A percentile compares a stretch with the other conserved stretches of the same genome.
phyloP scores from a whole-genome alignment of 116 monocot species.

The Cymodocea nodosa region DNA sequence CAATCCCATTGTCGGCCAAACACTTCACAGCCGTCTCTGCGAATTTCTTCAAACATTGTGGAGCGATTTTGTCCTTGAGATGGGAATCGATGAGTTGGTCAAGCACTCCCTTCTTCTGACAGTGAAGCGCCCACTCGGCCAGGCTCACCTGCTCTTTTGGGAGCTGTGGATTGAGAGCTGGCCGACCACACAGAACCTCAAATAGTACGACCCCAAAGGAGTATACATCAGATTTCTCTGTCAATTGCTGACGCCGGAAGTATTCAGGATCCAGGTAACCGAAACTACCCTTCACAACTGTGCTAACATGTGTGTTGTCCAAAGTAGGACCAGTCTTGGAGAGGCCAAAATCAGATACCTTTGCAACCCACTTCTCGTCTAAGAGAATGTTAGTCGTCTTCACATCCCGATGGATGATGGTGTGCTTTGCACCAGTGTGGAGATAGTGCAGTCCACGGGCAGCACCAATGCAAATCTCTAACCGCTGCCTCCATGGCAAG shows the following conservation, averaged over 20 bases:
- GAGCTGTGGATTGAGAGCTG: conserved; percentile 8
- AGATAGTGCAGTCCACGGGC: conserved; percentile 21
- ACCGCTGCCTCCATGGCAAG: conserved; percentile 14
- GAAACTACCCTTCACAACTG: conserved; percentile 20
- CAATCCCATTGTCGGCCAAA: conserved; percentile 2
- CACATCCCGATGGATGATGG: conserved; percentile 47
- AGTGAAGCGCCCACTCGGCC: conserved; percentile 13
- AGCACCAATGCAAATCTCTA: conserved; percentile 21
- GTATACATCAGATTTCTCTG: conserved; percentile 20
- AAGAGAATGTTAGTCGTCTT: conserved; percentile 52
- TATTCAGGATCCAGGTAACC: conserved; percentile 22
- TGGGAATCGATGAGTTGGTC: conserved; percentile 15
- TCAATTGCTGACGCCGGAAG: conserved; percentile 14
- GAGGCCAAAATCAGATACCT: conserved; percentile 24
- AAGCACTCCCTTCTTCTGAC: conserved; percentile 11
- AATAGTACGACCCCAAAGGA: conserved; percentile 21
- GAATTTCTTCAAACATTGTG: conserved; percentile 7
- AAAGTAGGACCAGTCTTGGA: conserved; percentile 10
- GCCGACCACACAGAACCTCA: conserved; percentile 12
- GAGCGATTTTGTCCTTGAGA: conserved; percentile 5
- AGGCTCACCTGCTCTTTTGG: conserved; percentile 13
- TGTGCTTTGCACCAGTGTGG: conserved; percentile 11
- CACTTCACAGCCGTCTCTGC: conserved; percentile 14
- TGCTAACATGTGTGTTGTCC: conserved; percentile 10
- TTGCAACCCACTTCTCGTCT: conserved; percentile 20